phyloP scores from a whole-genome alignment of 1,284 basidiomycete species.

The Ganoderma lucidum region DNA sequence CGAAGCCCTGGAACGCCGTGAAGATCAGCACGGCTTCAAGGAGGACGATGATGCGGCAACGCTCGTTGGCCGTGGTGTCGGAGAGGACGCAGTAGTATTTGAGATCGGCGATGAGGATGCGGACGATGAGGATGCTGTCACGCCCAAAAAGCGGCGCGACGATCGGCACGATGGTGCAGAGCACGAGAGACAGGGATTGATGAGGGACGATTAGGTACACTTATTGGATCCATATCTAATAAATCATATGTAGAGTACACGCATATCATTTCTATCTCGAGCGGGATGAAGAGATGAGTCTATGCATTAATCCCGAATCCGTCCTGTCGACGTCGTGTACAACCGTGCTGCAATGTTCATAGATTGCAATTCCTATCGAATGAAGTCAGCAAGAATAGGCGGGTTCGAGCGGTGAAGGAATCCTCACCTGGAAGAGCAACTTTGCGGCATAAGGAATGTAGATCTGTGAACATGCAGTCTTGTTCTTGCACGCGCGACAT shows the following conservation, averaged over 20 bases:
- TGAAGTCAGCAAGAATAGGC: not conserved
- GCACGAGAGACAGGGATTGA: slow-evolving; percentile 71
- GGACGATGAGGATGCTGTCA: slow-evolving; percentile 61
- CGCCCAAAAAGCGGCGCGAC: slow-evolving; percentile 56
- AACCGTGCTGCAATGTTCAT: slow-evolving; percentile 91
- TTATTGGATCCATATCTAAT: slow-evolving; percentile 38
- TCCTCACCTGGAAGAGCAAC: slow-evolving; percentile 85
- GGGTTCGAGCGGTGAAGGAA: not conserved
- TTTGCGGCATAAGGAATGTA: slow-evolving; percentile 95
- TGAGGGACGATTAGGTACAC: slow-evolving; percentile 49
- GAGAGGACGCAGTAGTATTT: slow-evolving; percentile 86
- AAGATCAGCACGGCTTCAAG: slow-evolving; percentile 51
- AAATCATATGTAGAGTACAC: slow-evolving; percentile 62
- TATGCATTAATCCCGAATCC: slow-evolving; percentile 68
- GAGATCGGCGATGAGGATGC: slow-evolving; percentile 91
- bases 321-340: slow-evolving; percentile 84
- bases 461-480: slow-evolving; percentile 90
- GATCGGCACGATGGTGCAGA: slow-evolving; percentile 55
- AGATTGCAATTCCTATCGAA: slow-evolving; percentile 80
- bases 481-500: slow-evolving; percentile 94
- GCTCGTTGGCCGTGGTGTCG: slow-evolving; percentile 65
- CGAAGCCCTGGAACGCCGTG: slow-evolving; percentile 71
- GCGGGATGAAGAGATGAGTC: slow-evolving; percentile 26
- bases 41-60: slow-evolving; percentile 75
- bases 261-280: slow-evolving; percentile 38